These are phyloP conservation scores for Rosa chinensis DNA, from an alignment of 306 rosid genomes.

Conservation along the genomic window DNA sequence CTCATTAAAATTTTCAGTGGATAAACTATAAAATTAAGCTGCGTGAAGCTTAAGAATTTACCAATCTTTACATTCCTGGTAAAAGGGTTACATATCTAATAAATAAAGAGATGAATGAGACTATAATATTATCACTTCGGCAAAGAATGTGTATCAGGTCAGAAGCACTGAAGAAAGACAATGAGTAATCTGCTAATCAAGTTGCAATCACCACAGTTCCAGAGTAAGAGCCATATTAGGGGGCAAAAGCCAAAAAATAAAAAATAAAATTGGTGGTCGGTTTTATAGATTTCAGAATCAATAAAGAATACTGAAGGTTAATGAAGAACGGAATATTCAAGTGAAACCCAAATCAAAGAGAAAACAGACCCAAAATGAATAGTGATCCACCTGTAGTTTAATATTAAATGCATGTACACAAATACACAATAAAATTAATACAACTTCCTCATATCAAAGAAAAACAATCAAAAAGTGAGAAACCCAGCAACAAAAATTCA, in stretches of 20 bases:
- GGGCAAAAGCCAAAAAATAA: not conserved
- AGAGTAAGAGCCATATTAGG: not conserved
- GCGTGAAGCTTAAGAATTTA: constrained; percentile 11
- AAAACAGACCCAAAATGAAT: not conserved
- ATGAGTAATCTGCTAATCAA: not conserved
- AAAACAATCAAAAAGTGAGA: not conserved
- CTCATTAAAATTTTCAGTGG: constrained; percentile 11
- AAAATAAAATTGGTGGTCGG: not conserved
- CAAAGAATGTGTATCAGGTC: constrained; percentile 18
- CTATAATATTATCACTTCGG: not conserved
- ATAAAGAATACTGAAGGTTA: too few relatives aligned
- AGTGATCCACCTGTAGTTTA: not conserved
- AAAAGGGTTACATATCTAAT: constrained; percentile 13
- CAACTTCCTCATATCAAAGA: not conserved
- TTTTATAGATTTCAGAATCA: not conserved
- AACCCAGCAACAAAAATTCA: not conserved
- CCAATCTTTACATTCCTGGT: constrained; percentile 19
- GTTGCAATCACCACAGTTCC: not conserved
- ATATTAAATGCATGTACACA: constrained; percentile 9
- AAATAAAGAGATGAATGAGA: not conserved
- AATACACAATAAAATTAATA: not conserved
- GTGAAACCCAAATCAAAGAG: constrained; percentile 2
- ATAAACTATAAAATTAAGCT: constrained; percentile 3
- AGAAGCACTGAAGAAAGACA: constrained; percentile 7
- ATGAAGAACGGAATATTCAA: not conserved